Conservation (phyloP, 2,329 filamentous ascomycete species). For the Paracoccidioides brasiliensis region DNA sequence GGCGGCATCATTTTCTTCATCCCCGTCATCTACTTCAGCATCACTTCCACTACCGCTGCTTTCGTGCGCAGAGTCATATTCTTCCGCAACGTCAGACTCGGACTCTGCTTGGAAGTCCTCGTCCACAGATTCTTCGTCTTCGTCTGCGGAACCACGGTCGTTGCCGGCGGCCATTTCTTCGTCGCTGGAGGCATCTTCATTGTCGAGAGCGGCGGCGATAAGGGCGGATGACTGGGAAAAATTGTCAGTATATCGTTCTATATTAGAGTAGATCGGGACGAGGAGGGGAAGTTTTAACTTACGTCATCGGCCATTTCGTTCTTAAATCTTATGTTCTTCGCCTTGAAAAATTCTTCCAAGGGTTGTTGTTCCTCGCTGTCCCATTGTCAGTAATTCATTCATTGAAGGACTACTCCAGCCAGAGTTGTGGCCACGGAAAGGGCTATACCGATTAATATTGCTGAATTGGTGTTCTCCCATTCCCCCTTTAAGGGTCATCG, state of each 20-base stretch:
- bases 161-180: slow-evolving; percentile 57
- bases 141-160: slow-evolving; percentile 82
- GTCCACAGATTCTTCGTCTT: slow-evolving; percentile 88
- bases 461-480: slow-evolving; percentile 87
- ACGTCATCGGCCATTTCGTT: slow-evolving; percentile 97
- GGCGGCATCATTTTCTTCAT: slow-evolving; percentile 28
- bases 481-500: slow-evolving; percentile 78
- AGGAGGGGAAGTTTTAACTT: slow-evolving; percentile 27
- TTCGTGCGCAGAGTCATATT: slow-evolving; percentile 84
- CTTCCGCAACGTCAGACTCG: slow-evolving; percentile 91
- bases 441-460: slow-evolving; percentile 75
- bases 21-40: slow-evolving; percentile 42
- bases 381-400: slow-evolving; percentile 15
- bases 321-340: slow-evolving; percentile 89
- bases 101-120: slow-evolving; percentile 91
- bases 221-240: slow-evolving; percentile 38
- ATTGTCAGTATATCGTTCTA: slow-evolving; percentile 15
- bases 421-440: neutral
- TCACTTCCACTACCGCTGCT: slow-evolving; percentile 62
- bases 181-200: slow-evolving; percentile 75
- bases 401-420: neutral
- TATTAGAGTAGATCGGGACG: neutral
- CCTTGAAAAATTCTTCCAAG: slow-evolving; percentile 94
- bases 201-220: slow-evolving; percentile 68
- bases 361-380: slow-evolving; percentile 77